phyloP scores from a whole-genome alignment of 2,329 filamentous ascomycete genomes.

The Mollisiaceae sp. region DNA sequence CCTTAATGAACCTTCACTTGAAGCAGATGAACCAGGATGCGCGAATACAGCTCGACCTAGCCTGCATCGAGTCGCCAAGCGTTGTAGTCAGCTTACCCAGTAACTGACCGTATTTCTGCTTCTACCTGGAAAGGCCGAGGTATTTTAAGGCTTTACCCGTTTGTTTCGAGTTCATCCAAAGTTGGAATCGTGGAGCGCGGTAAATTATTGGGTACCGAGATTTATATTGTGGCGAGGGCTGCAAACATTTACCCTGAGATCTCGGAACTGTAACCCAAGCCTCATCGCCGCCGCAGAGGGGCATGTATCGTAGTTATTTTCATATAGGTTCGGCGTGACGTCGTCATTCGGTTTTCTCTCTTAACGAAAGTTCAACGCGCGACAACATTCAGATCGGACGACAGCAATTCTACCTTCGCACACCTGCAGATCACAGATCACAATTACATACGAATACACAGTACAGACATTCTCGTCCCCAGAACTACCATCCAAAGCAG shows the following conservation, averaged over 20 bases:
- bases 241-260: neutral
- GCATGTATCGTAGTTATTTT: neutral
- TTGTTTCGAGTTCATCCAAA: slow-evolving; percentile 5
- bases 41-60: neutral
- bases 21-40: neutral
- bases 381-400: neutral
- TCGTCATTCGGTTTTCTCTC: neutral
- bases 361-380: neutral
- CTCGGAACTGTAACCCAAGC: neutral
- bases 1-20: neutral
- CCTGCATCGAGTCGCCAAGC: neutral
- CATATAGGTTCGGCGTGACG: neutral
- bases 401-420: neutral
- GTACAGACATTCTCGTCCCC: neutral
- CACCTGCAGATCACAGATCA: neutral
- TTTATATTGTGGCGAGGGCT: neutral
- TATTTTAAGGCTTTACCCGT: neutral
- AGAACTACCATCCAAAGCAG: neutral
- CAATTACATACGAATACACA: neutral
- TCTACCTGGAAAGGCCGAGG: neutral
- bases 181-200: neutral
- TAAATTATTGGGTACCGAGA: slow-evolving; percentile 1
- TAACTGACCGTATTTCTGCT: neutral
- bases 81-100: neutral
- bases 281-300: neutral